phyloP scores from a whole-genome alignment of 129 eudicot genomes.

The Cynara cardunculus region DNA sequence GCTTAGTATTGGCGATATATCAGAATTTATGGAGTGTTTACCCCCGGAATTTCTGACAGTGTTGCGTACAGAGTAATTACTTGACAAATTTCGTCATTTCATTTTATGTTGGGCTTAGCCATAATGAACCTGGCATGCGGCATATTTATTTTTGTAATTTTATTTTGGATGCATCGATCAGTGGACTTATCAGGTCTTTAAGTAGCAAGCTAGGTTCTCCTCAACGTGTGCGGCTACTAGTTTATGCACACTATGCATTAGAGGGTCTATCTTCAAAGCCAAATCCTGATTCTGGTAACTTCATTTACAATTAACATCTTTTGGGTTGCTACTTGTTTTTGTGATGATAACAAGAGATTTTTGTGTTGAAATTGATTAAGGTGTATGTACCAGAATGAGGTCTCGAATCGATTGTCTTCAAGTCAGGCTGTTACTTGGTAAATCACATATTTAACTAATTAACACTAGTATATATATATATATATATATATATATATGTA shows the following conservation, averaged over 20 bases:
- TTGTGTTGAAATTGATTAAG: constrained; percentile 5
- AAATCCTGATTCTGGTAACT: constrained; percentile 44
- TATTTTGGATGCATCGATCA: constrained; percentile 34
- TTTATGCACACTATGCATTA: constrained; percentile 79
- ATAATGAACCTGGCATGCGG: neutral
- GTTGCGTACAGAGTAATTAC: constrained; percentile 75
- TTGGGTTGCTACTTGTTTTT: neutral
- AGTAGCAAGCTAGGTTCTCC: constrained; percentile 74
- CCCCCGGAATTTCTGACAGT: constrained; percentile 77
- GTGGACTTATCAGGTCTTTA: constrained; percentile 81
- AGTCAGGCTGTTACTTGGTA: constrained; percentile 57
- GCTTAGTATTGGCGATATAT: constrained; percentile 59
- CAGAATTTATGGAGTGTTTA: constrained; percentile 85
- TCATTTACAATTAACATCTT: neutral
- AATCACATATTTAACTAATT: neutral
- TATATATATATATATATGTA: neutral
- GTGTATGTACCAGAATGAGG: constrained; percentile 32
- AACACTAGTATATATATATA: neutral
- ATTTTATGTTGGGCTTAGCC: neutral
- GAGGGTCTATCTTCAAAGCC: constrained; percentile 50
- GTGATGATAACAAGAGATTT: constrained; percentile 46
- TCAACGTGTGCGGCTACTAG: constrained; percentile 50
- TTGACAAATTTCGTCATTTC: neutral
- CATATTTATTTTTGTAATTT: neutral
- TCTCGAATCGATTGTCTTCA: constrained; percentile 37